Conservation (phyloP, 1,139 yeast genomes). For the Kodamaea sp. region DNA sequence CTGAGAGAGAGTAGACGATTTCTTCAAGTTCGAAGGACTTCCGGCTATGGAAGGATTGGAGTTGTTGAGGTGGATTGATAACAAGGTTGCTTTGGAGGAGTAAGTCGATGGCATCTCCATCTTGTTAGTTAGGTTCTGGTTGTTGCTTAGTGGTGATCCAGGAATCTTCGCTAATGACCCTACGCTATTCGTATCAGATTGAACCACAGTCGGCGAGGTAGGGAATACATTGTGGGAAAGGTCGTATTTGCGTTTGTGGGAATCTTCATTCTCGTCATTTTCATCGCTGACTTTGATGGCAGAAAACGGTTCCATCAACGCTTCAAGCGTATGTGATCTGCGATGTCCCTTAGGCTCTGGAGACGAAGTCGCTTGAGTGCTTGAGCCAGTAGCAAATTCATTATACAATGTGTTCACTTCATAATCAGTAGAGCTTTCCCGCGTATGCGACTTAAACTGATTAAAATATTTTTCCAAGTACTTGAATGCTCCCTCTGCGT, state of each 20-base stretch:
- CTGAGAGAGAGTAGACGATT: constrained; percentile 35
- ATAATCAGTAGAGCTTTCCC: not conserved
- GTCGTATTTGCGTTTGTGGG: constrained; percentile 18
- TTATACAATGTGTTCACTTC: constrained; percentile 2
- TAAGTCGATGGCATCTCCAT: constrained; percentile 17
- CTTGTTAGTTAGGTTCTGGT: constrained; percentile 30
- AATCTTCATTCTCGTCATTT: constrained; percentile 11
- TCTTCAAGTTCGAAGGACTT: constrained; percentile 18
- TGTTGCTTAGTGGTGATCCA: constrained; percentile 29
- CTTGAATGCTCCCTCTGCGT: constrained; percentile 47
- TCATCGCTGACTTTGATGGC: constrained; percentile 11
- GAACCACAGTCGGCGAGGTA: constrained; percentile 19
- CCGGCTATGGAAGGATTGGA: constrained; percentile 11
- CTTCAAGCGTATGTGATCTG: constrained; percentile 17
- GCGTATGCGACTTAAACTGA: not conserved
- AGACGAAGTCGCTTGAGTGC: constrained; percentile 16
- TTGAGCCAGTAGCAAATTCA: constrained; percentile 8
- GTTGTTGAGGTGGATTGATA: constrained; percentile 10
- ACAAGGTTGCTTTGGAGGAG: constrained; percentile 16
- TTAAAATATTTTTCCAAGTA: constrained; percentile 44
- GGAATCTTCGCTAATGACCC: constrained; percentile 16
- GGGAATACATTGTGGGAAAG: constrained; percentile 23
- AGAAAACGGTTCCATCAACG: constrained; percentile 18
- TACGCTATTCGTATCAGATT: constrained; percentile 16
- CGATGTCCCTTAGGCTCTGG: constrained; percentile 11